Evolutionary conservation across 495 filamentous ascomycete genomes (phyloP).

Genomic region (Daldinia grandis): DNA sequence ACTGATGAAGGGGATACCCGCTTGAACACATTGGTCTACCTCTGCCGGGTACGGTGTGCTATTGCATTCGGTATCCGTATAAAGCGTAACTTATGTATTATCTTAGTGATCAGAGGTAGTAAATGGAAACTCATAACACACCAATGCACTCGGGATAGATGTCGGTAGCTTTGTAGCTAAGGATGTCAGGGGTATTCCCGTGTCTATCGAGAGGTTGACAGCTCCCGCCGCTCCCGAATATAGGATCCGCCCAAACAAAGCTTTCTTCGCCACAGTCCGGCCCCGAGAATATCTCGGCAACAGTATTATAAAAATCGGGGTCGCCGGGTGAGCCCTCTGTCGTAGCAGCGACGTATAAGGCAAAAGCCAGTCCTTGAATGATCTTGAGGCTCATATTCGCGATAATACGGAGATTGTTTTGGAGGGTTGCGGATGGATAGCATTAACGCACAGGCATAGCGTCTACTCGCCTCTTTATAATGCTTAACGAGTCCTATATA

Average conservation of each 20-base stretch:
- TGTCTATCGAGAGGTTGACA: constrained; percentile 36
- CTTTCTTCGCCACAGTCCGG: constrained; percentile 24
- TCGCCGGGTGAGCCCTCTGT: constrained; percentile 15
- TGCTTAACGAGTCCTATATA: background rate
- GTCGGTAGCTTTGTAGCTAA: constrained; percentile 27
- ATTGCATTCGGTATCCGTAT: constrained; percentile 30
- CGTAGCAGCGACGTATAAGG: background rate
- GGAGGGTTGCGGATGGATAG: too few relatives aligned
- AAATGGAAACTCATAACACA: background rate
- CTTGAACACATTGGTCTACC: constrained; percentile 30
- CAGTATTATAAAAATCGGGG: constrained; percentile 34
- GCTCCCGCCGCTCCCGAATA: constrained; percentile 30
- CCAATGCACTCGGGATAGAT: constrained; percentile 35
- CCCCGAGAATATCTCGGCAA: constrained; percentile 29
- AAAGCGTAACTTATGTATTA: constrained; percentile 16
- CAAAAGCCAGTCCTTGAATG: constrained; percentile 1
- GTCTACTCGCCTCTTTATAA: constrained; percentile 7
- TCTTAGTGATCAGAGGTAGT: background rate
- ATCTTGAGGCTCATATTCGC: constrained; percentile 7
- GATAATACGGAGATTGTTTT: background rate
- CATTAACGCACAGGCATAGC: background rate
- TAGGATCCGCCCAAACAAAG: constrained; percentile 34
- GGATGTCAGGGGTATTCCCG: constrained; percentile 35
- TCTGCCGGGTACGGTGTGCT: constrained; percentile 22
- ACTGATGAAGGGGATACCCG: constrained; percentile 34